These are phyloP conservation scores for Tuber calosporum DNA, from an alignment of 495 filamentous ascomycete genomes.

Conservation along the genomic window DNA sequence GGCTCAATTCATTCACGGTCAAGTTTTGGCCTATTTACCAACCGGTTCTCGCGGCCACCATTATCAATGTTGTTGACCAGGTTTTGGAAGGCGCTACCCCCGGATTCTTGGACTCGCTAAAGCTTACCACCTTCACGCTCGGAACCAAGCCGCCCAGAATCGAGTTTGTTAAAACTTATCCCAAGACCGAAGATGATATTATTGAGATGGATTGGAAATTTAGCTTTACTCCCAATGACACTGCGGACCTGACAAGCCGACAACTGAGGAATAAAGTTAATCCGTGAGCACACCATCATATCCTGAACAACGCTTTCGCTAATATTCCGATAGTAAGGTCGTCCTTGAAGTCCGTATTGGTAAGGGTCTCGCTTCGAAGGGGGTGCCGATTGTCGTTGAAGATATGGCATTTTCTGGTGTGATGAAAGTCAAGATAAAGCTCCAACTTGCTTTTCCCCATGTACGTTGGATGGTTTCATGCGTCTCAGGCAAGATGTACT, in stretches of 20 bases:
- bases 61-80: constrained; percentile 90
- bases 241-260: constrained; percentile 75
- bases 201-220: constrained; percentile 99
- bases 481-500: not conserved
- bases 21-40: constrained; percentile 99
- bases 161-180: constrained; percentile 97
- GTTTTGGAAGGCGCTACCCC: constrained; percentile 87
- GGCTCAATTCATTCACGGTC: constrained; percentile 97
- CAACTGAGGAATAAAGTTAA: constrained; percentile 94
- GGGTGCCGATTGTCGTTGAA: constrained; percentile 93
- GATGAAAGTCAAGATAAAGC: constrained; percentile 95
- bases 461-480: constrained; percentile 44
- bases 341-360: constrained; percentile 87
- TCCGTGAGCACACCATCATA: constrained; percentile 46
- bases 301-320: constrained; percentile 7
- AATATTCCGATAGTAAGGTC: constrained; percentile 53
- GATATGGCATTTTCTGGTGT: constrained; percentile 90
- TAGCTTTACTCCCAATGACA: constrained; percentile 95
- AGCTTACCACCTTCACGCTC: constrained; percentile 81
- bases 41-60: constrained; percentile 81
- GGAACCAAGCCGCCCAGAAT: constrained; percentile 91
- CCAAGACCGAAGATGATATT: constrained; percentile 87
- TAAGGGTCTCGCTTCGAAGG: constrained; percentile 91
- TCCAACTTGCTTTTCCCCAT: constrained; percentile 91
- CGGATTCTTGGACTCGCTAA: constrained; percentile 84